Evolutionary conservation across 1,284 basidiomycete species (phyloP), one percentile per base, ranked within the genome.

Genomic region (Vanrija sp.): DNA sequence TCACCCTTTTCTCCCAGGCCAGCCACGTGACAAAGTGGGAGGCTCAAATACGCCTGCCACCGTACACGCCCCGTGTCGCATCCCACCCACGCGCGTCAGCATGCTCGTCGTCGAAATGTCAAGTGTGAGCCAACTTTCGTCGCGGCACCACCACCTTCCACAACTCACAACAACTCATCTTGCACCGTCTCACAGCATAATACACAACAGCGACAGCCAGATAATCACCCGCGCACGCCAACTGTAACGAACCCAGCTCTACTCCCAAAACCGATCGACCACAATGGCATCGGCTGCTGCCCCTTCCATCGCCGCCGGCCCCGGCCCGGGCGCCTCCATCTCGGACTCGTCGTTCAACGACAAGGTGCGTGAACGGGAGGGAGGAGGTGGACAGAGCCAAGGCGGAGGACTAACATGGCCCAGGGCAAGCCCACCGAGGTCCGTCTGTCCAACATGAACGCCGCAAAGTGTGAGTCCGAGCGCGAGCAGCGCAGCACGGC

Each of bases 391-490:
- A 54, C 38, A 21, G 28, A 49, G 6, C 10, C 18, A 15, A 43
- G 46, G 55, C 21, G 21, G 21, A 23, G 21, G 21, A 23, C 58
- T 64, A 50, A 59, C 57, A 16, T 19, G n/a, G 15, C n/a, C 29
- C 48, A 74, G 74, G 75, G 75, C 42, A 75, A 75, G 62, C 72
- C 74, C 14, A 75, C 73, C 85, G 93, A 97, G 78, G 86, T 96
- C 65, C 85, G 93, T 62, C 79, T 92, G 78, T 94, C 91, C 52
- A 97, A 96, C 77, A 86, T 97, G 89, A 87, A 93, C 60, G 93
- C 93, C 43, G 93, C 93, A 26, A 96, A 96, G 82, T 90, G 92
- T 89, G 58, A 49, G 80, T 71, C 40, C 48, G 42, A 23, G 42
- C 51, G 19, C 28, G 6, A n/a, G 21, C 21, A 19, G 42, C 29